Evolutionary conservation across 2,329 filamentous ascomycete genomes (phyloP).

Genomic region (Chaetomiaceae sp.): DNA sequence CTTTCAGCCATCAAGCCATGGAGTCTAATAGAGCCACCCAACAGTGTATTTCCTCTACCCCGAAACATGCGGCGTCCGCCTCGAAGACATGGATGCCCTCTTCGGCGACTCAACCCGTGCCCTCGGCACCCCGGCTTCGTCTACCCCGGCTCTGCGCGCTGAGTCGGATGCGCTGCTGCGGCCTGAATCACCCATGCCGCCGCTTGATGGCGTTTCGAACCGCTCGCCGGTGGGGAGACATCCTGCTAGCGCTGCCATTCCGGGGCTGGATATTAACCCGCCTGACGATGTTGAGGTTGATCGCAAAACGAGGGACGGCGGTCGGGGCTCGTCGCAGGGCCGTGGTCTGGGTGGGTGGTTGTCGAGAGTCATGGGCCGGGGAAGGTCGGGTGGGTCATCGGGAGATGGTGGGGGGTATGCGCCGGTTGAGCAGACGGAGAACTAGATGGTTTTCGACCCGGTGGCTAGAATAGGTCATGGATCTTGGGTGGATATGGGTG

Average conservation of each 20-base stretch:
- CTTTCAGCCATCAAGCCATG: conserved; percentile 1
- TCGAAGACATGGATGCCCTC: conserved; percentile 93
- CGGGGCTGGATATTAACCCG: conserved; percentile 76
- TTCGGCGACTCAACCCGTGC: conserved; percentile 91
- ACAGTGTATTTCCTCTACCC: conserved; percentile 96
- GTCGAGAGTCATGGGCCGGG: conserved; percentile 38
- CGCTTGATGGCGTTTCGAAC: conserved; percentile 61
- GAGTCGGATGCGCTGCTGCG: conserved; percentile 81
- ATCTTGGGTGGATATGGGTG: too few species aligned
- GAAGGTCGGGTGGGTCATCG: conserved; percentile 33
- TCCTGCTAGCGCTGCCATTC: conserved; percentile 63
- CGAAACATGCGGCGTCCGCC: conserved; percentile 88
- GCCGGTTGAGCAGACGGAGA: conserved; percentile 39
- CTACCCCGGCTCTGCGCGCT: conserved; percentile 67
- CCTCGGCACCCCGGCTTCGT: conserved; percentile 69
- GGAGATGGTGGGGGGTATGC: conserved; percentile 37
- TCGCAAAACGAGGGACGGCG: conserved; percentile 37
- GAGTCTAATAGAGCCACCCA: conserved; percentile 15
- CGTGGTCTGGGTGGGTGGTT: conserved; percentile 47
- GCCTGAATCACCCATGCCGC: conserved; percentile 72
- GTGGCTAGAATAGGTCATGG: too few species aligned
- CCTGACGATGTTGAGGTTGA: conserved; percentile 55
- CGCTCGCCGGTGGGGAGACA: not conserved
- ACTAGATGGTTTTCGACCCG: conserved; percentile 25
- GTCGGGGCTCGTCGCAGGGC: conserved; percentile 26